Evolutionary conservation across 352 stramenopile species (phyloP), one percentile per base, ranked within the genome.

Genomic region (Phytophthora crassamura): DNA sequence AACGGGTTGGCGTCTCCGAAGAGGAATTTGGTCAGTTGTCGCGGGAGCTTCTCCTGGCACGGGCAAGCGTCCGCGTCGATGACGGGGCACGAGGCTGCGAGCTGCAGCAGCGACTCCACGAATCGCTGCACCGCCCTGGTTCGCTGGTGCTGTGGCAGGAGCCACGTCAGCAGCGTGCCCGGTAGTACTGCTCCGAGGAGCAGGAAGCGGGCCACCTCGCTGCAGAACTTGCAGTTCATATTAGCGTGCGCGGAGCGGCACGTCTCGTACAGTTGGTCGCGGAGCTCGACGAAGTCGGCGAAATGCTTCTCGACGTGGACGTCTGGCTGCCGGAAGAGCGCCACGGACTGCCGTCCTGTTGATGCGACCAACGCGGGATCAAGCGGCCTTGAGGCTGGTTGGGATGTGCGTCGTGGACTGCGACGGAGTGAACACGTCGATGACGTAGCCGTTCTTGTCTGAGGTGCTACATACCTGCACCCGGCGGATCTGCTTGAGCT

Each of bases 201-300:
- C 11, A 79, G 64, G 59, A 59, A 79, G 50, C 67, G 54, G 36
- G 69, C 71, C 47, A 76, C 61, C 25, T 69, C 56, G 39, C 63
- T 52, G 56, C 75, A 79, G 50, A 77, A 84, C 30, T 51, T 34
- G 60, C 75, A 83, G 41, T 45, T 39, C 22, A 36, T 38, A 16
- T 41, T 34, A 5, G 48, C 35, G 57, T 75, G 67, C 33, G 41
- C 34, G 1, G 50, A 38, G 34, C 74, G 64, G 39, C 65, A 67
- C 54, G 55, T 61, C 18, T 69, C 41, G 51, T 64, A 77, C 36
- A 72, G 49, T 38, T 69, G 45, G 49, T 78, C 59, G 2, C 76
- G 73, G 10, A 85, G 67, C 42, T 57, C 25, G 7, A 69, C 61
- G 11, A 85, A 60, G 30, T 85, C 60, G n/a, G 51, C 42, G 10